Percentiles rank a stretch among this genome's conserved stretches.
phyloP scores from a whole-genome alignment of 2,329 filamentous ascomycete species.

The Diplodia corticola region DNA sequence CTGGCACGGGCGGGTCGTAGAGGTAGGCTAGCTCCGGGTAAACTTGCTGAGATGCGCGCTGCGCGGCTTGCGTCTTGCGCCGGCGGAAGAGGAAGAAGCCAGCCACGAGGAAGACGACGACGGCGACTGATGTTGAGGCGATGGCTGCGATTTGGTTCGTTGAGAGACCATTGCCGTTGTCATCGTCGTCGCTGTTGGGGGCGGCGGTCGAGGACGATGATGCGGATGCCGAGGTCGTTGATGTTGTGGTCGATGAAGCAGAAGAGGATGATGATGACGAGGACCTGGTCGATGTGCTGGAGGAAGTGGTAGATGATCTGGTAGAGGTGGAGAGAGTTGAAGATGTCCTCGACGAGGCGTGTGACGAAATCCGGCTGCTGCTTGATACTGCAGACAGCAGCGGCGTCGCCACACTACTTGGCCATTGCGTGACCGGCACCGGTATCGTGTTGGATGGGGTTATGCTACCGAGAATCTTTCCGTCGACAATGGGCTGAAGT shows the following conservation, averaged over 20 bases:
- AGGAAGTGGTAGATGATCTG: neutral
- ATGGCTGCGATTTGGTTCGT: conserved; percentile 38
- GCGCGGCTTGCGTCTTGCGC: conserved; percentile 26
- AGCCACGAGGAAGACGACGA: conserved; percentile 37
- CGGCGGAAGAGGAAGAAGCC: conserved; percentile 37
- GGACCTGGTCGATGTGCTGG: conserved; percentile 7
- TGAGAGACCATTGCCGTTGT: conserved; percentile 26
- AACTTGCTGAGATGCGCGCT: conserved; percentile 27
- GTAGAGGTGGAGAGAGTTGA: conserved; percentile 4
- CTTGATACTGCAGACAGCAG: neutral
- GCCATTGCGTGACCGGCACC: conserved; percentile 7
- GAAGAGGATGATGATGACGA: conserved; percentile 15
- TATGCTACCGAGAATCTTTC: neutral
- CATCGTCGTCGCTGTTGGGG: conserved; percentile 5
- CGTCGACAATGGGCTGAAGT: conserved; percentile 4
- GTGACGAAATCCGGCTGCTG: neutral
- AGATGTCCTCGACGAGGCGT: neutral
- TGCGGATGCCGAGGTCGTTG: neutral
- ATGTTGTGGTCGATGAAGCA: neutral
- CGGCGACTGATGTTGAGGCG: conserved; percentile 35
- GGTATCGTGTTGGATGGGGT: conserved; percentile 2
- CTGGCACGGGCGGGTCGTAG: conserved; percentile 33
- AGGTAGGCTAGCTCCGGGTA: conserved; percentile 38
- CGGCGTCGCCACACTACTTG: neutral
- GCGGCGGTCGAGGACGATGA: conserved; percentile 11